A percentile compares a stretch with the other conserved stretches of the same genome.
These are phyloP conservation scores for Geotrichum fermentans DNA, from an alignment of 1,139 yeast genomes.

Conservation along the genomic window DNA sequence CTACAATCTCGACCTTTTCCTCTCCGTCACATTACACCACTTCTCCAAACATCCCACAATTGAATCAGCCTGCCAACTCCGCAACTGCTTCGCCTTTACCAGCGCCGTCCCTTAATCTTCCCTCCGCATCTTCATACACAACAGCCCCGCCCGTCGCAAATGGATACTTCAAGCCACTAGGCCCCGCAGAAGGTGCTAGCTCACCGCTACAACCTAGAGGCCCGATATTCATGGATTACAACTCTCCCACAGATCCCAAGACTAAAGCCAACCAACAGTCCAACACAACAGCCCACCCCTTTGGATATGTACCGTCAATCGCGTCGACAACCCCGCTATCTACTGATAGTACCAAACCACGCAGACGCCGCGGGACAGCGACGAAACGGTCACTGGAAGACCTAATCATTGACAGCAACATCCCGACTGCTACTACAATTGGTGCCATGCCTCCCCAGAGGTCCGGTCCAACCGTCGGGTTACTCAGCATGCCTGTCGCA, in stretches of 20 bases:
- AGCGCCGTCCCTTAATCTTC: background rate
- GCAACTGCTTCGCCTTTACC: constrained; percentile 4
- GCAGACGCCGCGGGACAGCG: constrained; percentile 27
- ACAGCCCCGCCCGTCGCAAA: constrained; percentile 1
- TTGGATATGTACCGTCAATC: constrained; percentile 25
- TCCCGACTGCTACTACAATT: constrained; percentile 26
- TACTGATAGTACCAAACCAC: constrained; percentile 19
- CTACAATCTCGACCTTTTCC: background rate
- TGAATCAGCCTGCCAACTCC: background rate
- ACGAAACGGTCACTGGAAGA: constrained; percentile 34
- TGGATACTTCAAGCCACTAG: background rate
- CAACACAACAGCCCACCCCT: constrained; percentile 20
- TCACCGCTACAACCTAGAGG: constrained; percentile 7
- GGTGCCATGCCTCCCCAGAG: constrained; percentile 37
- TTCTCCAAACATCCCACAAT: background rate
- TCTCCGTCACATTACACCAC: background rate
- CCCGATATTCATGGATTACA: constrained; percentile 6
- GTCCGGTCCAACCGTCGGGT: constrained; percentile 1
- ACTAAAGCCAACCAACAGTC: background rate
- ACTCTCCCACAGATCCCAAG: background rate
- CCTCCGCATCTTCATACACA: constrained; percentile 5
- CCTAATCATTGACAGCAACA: constrained; percentile 29
- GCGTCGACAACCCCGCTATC: constrained; percentile 27
- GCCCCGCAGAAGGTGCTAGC: background rate
- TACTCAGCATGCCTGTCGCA: constrained; percentile 6